These are phyloP conservation scores for Ophiostoma ulmi DNA, from an alignment of 2,329 filamentous ascomycete genomes.

Conservation along the genomic window DNA sequence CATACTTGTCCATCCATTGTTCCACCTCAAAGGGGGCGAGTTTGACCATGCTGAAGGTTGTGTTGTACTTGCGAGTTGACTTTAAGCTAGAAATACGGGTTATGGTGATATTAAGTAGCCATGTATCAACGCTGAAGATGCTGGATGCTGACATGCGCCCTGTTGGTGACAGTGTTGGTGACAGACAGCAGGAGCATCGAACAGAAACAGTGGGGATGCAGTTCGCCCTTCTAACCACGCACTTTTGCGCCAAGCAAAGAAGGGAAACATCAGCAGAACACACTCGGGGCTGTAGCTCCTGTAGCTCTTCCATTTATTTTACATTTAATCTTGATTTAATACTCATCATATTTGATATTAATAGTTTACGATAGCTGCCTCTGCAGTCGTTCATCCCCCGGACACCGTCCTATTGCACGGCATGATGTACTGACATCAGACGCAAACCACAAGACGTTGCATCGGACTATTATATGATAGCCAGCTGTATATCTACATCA, in stretches of 20 bases:
- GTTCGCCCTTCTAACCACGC: background rate
- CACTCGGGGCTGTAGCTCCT: background rate
- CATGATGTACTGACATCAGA: background rate
- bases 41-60: conserved; percentile 35
- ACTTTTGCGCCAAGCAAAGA: background rate
- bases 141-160: too few relatives aligned
- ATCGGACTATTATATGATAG: background rate
- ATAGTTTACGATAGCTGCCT: background rate
- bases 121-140: too few relatives aligned
- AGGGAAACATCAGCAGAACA: background rate
- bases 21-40: conserved; percentile 66
- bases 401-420: background rate
- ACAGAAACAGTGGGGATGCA: conserved; percentile 7
- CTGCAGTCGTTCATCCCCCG: too few relatives aligned
- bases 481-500: too few relatives aligned
- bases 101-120: too few relatives aligned
- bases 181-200: background rate
- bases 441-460: background rate
- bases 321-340: background rate
- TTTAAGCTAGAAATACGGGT: too few relatives aligned
- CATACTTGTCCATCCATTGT: conserved; percentile 61
- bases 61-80: background rate
- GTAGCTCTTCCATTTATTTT: background rate
- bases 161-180: background rate
- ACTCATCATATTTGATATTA: background rate